These are phyloP conservation scores for Fusarium newnesense DNA, from an alignment of 2,329 filamentous ascomycete species.

Conservation along the genomic window DNA sequence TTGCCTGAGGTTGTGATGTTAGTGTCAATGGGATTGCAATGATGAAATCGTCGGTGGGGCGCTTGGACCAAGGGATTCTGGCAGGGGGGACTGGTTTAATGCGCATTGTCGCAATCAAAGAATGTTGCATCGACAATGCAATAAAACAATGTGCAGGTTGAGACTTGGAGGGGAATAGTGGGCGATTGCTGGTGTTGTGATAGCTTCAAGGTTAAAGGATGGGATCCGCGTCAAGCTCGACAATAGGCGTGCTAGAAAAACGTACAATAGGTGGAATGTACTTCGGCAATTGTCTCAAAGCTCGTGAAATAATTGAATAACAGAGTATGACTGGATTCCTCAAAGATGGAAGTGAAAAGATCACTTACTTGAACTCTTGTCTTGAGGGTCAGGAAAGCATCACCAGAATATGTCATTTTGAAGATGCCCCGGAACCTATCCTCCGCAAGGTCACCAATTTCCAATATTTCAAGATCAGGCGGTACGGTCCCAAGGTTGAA, in stretches of 20 bases:
- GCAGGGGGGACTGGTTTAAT: conserved; percentile 16
- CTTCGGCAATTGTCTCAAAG: not conserved
- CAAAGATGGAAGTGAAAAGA: not conserved
- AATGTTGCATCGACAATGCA: conserved; percentile 17
- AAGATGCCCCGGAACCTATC: conserved; percentile 98
- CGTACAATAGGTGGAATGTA: not conserved
- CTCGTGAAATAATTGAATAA: conserved; percentile 1
- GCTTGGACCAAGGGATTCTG: conserved; percentile 17
- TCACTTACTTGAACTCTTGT: conserved; percentile 87
- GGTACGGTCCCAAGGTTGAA: conserved; percentile 95
- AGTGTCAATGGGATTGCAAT: conserved; percentile 47
- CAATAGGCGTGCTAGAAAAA: not conserved
- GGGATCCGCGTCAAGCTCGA: conserved; percentile 4
- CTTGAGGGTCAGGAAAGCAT: conserved; percentile 94
- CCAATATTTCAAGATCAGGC: conserved; percentile 94
- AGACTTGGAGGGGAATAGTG: conserved; percentile 1
- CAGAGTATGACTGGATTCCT: not conserved
- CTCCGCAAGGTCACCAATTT: conserved; percentile 97
- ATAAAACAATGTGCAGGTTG: not conserved
- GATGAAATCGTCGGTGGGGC: conserved; percentile 30
- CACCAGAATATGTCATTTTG: conserved; percentile 98
- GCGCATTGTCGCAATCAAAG: conserved; percentile 28
- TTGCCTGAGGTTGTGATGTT: conserved; percentile 72
- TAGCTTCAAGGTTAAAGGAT: conserved; percentile 5
- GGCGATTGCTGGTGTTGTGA: conserved; percentile 6